Conservation (phyloP, 2,329 filamentous ascomycete species). For the Furcasterigmium sp. region DNA sequence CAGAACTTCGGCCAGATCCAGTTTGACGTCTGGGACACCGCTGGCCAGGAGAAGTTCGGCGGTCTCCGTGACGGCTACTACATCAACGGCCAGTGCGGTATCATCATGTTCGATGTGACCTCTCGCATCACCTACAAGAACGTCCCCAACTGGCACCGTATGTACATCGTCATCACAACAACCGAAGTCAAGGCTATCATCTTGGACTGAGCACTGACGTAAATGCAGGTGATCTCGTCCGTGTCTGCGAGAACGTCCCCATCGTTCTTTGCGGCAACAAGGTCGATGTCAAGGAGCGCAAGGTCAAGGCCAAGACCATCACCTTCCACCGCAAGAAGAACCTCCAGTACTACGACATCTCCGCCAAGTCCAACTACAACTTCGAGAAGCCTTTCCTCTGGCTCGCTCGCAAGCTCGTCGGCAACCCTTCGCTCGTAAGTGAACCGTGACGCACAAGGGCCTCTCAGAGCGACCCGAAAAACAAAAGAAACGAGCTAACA, state of each 20-base stretch:
- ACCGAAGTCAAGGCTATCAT: no score
- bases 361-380: conserved; percentile 99
- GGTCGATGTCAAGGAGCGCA: conserved; percentile 99
- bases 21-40: conserved; percentile 99
- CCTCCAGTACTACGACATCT: conserved; percentile 99
- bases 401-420: conserved; percentile 97
- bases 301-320: conserved; percentile 99
- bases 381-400: conserved; percentile 99
- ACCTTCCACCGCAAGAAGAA: conserved; percentile 99
- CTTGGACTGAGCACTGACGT: not conserved
- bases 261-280: conserved; percentile 99
- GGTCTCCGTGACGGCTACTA: conserved; percentile 99
- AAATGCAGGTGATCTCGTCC: conserved; percentile 81
- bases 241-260: conserved; percentile 98
- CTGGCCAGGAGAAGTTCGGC: conserved; percentile 99
- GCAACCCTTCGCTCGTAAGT: conserved; percentile 79
- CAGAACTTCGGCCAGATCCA: conserved; percentile 94
- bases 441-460: not conserved
- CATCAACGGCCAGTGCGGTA: conserved; percentile 99
- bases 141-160: conserved; percentile 99
- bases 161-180: conserved; percentile 30
- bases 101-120: conserved; percentile 99
- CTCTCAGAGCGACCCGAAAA: no score
- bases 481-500: not conserved
- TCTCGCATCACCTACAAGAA: conserved; percentile 99